phyloP scores from a whole-genome alignment of 2,329 filamentous ascomycete species.

The Blastomyces silverae region DNA sequence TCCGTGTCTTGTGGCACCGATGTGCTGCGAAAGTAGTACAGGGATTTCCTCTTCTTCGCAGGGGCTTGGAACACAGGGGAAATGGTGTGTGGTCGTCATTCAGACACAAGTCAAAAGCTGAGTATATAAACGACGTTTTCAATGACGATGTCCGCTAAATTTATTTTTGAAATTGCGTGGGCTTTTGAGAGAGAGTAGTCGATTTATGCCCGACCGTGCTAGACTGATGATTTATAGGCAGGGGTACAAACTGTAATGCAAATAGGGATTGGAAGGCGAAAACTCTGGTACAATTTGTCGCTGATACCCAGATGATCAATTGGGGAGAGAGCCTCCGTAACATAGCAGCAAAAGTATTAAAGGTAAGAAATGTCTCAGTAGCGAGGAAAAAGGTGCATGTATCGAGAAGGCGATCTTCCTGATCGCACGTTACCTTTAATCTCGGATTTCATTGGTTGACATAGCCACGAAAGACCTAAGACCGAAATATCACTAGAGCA shows the following conservation, averaged over 20 bases:
- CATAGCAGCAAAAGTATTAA: background rate
- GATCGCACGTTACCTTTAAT: background rate
- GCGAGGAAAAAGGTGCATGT: background rate
- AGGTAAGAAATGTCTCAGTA: background rate
- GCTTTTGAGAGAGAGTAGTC: background rate
- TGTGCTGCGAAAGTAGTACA: background rate
- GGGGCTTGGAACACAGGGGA: background rate
- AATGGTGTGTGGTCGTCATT: background rate
- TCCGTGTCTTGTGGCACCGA: background rate
- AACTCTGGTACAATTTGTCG: background rate
- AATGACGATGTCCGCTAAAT: background rate
- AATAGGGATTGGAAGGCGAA: background rate
- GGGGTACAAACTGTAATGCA: background rate
- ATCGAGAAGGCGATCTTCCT: background rate
- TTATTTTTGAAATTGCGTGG: background rate
- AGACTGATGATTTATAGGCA: background rate
- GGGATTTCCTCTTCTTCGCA: background rate
- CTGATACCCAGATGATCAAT: background rate
- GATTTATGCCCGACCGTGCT: background rate
- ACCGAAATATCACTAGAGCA: background rate
- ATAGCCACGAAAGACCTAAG: background rate
- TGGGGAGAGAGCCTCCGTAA: background rate
- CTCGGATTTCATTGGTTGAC: slow-evolving; percentile 1
- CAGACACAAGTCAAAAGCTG: background rate
- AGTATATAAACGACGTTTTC: background rate